Conservation (phyloP, 2,329 filamentous ascomycete species). For the Aspergillus sclerotialis region DNA sequence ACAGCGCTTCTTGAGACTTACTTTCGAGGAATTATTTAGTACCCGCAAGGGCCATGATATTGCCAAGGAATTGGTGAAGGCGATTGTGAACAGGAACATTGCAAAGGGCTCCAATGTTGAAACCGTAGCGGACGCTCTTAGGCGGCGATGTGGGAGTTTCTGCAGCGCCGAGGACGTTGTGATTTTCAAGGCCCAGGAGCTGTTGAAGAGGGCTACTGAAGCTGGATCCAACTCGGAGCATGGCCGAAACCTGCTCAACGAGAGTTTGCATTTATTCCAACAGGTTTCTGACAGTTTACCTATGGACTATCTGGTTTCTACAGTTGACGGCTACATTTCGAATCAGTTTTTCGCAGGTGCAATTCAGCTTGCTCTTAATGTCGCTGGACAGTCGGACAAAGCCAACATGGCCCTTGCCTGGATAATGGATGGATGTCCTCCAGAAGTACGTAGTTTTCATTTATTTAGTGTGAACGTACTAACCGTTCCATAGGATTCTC, state of each 20-base stretch:
- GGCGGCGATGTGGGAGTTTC: constrained; percentile 90
- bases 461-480: constrained; percentile 7
- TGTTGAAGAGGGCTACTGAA: constrained; percentile 80
- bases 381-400: constrained; percentile 77
- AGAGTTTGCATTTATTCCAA: constrained; percentile 81
- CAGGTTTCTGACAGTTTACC: constrained; percentile 79
- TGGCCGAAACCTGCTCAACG: constrained; percentile 73
- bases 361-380: constrained; percentile 76
- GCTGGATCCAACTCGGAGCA: constrained; percentile 66
- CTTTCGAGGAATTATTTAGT: constrained; percentile 83
- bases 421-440: constrained; percentile 75
- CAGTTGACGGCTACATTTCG: constrained; percentile 69
- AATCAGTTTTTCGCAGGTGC: constrained; percentile 88
- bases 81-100: constrained; percentile 96
- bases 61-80: constrained; percentile 90
- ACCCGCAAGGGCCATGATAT: constrained; percentile 73
- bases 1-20: constrained; percentile 65
- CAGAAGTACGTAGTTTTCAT: constrained; percentile 35
- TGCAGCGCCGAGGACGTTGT: constrained; percentile 96
- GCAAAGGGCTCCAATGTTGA: constrained; percentile 95
- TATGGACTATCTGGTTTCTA: constrained; percentile 69
- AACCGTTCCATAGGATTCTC: constrained; percentile 51
- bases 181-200: constrained; percentile 97
- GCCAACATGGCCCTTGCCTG: constrained; percentile 79
- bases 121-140: constrained; percentile 89